Evolutionary conservation across 441 rosid genomes (phyloP), one percentile per base, ranked within the genome.

Genomic region (Gossypium trilobum): DNA sequence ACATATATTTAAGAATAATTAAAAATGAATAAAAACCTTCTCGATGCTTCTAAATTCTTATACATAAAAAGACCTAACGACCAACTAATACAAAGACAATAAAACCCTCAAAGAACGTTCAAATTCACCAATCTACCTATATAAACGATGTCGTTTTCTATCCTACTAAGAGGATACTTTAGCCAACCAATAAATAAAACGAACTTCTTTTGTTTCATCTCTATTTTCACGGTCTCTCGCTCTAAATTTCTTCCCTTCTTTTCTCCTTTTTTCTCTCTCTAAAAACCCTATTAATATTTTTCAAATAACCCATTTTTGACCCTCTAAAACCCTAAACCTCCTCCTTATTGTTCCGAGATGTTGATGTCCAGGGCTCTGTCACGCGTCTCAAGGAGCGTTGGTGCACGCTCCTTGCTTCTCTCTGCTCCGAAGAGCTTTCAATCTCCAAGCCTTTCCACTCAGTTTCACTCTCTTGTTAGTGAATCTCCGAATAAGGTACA

Each of bases 351-450:
- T 39, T 10, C 31, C 1, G 17, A 64, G 56, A 85, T 88, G 91
- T 71, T 82, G 84, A 75, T 75, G 50, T 80, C 81, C 48, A 85
- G 83, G 79, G 83, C 78, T 66, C 69, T 91, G 23, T 81, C 85
- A 0, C 87, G 88, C 78, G 77, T 75, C 60, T 81, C 87, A 19
- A 75, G 86, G 82, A 77, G 79, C 69, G 71, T 79, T 11, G 77
- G 82, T 62, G 74, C 82, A 73, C 88, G 89, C 85, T 75, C 89
- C 55, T 65, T 74, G 77, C 81, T 88, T 58, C 80, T 81, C 55
- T 70, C 80, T 56, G 64, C 84, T 39, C 66, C 85, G 54, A 77
- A 46, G 79, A 82, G 78, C 75, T 83, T 76, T 44, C 89, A 71
- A 56, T 67, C 73, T 59, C 86, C 85, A 19, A 44, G 72, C 48